A percentile compares a stretch with the other conserved stretches of the same genome.
Conservation (phyloP, 257 asterid genomes). For the Anisodus tanguticus region DNA sequence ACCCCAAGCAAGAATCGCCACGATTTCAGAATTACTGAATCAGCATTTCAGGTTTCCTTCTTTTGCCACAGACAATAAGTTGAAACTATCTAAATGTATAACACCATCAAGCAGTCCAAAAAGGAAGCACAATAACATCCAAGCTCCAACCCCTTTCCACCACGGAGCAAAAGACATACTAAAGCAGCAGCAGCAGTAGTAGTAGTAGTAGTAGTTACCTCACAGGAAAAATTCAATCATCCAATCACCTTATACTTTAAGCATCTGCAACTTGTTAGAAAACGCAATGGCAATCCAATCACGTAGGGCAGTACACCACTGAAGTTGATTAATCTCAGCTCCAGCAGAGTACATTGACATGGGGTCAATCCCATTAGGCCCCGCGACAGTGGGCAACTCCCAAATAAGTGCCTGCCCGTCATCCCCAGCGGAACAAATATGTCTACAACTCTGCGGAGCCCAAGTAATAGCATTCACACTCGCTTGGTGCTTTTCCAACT, state of each 20-base stretch:
- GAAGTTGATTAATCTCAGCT: slow-evolving; percentile 84
- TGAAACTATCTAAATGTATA: neutral
- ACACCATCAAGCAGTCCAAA: neutral
- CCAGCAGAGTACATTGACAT: slow-evolving; percentile 67
- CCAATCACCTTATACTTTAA: slow-evolving; percentile 66
- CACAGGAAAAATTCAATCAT: slow-evolving; percentile 14
- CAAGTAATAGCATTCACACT: slow-evolving; percentile 89
- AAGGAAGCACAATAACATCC: neutral
- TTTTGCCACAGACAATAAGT: neutral
- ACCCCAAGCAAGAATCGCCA: neutral
- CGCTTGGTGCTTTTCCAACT: slow-evolving; percentile 79
- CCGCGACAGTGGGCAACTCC: slow-evolving; percentile 91
- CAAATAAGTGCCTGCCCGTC: slow-evolving; percentile 87
- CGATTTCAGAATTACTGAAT: neutral
- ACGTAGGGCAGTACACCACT: slow-evolving; percentile 81
- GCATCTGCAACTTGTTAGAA: slow-evolving; percentile 84
- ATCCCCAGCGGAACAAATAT: slow-evolving; percentile 89
- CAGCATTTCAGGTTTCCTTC: neutral
- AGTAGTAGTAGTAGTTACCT: neutral
- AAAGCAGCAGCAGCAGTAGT: neutral
- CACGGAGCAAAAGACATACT: neutral
- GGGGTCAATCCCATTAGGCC: slow-evolving; percentile 94
- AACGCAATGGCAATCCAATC: slow-evolving; percentile 89
- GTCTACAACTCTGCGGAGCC: slow-evolving; percentile 93
- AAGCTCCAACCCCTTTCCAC: neutral